These are phyloP conservation scores for Aspergillus aculeatus DNA, from an alignment of 2,329 filamentous ascomycete species.

Conservation along the genomic window DNA sequence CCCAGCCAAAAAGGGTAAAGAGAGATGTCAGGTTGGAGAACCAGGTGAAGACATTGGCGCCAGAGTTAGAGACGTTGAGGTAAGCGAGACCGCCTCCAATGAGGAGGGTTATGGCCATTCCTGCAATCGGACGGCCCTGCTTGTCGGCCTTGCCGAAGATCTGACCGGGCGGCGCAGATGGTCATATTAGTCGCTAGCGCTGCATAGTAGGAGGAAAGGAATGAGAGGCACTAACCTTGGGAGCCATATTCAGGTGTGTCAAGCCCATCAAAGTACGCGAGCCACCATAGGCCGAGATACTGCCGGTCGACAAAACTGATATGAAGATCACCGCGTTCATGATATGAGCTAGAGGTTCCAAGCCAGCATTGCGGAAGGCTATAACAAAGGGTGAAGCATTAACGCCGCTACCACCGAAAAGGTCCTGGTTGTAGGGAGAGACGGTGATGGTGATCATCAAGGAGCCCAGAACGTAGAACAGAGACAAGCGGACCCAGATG, in stretches of 20 bases:
- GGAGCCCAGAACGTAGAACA: constrained; percentile 49
- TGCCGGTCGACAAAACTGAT: constrained; percentile 48
- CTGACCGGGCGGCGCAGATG: neutral
- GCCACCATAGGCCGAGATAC: constrained; percentile 45
- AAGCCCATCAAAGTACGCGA: constrained; percentile 48
- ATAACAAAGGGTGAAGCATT: constrained; percentile 48
- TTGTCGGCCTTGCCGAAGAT: constrained; percentile 35
- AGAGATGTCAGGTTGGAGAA: constrained; percentile 50
- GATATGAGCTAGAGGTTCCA: constrained; percentile 45
- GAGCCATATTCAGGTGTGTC: constrained; percentile 46
- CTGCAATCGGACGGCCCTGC: constrained; percentile 44
- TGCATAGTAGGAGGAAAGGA: neutral
- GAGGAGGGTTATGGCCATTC: constrained; percentile 65
- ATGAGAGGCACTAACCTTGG: constrained; percentile 23
- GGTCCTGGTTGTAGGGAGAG: constrained; percentile 38
- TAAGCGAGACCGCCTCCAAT: constrained; percentile 58
- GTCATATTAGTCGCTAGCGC: neutral
- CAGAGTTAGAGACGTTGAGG: constrained; percentile 45
- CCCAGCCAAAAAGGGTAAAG: constrained; percentile 47
- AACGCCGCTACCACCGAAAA: constrained; percentile 44
- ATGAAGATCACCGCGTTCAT: constrained; percentile 53
- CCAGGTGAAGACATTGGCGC: constrained; percentile 49
- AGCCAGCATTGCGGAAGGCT: constrained; percentile 43
- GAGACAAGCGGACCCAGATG: constrained; percentile 47
- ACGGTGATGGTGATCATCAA: constrained; percentile 49